Percentiles rank a stretch among this genome's conserved stretches.
Evolutionary conservation across 305 asterid genomes (phyloP).

Genomic region (Lippia alba): DNA sequence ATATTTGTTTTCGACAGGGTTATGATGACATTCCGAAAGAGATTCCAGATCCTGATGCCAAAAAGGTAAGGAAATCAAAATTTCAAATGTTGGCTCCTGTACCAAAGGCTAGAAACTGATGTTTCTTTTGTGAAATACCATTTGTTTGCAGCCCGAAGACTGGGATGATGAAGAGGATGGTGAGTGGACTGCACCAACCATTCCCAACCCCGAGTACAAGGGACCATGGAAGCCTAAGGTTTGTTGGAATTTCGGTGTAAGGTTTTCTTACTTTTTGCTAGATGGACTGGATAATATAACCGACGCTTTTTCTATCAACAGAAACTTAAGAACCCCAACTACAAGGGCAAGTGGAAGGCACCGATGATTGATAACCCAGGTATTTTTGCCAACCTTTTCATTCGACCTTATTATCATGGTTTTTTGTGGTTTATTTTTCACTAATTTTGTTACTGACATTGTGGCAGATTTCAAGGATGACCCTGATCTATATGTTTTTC

Average conservation of each 20-base stretch:
- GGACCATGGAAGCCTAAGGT: slow-evolving; percentile 98
- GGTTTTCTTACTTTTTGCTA: neutral
- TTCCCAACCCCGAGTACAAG: slow-evolving; percentile 98
- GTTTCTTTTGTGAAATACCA: neutral
- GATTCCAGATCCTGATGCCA: slow-evolving; percentile 87
- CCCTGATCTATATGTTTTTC: slow-evolving; percentile 88
- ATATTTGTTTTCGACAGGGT: slow-evolving; percentile 52
- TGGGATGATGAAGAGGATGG: slow-evolving; percentile 99
- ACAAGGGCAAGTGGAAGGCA: slow-evolving; percentile 97
- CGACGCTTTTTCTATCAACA: slow-evolving; percentile 39
- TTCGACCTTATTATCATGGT: neutral
- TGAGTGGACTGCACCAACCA: slow-evolving; percentile 93
- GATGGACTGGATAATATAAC: slow-evolving; percentile 18
- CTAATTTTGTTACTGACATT: slow-evolving; percentile 22
- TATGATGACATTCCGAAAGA: slow-evolving; percentile 96
- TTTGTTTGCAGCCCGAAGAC: slow-evolving; percentile 84
- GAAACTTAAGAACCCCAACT: slow-evolving; percentile 98
- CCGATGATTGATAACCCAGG: slow-evolving; percentile 98
- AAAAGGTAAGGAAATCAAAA: slow-evolving; percentile 62
- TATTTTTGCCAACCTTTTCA: slow-evolving; percentile 31
- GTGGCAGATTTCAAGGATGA: slow-evolving; percentile 88
- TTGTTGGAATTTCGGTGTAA: slow-evolving; percentile 30
- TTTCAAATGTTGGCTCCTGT: neutral
- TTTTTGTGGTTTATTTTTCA: neutral
- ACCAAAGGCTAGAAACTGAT: slow-evolving; percentile 14